Conservation (phyloP, 805 yeast genomes). For the Yarrowia keelungensis region DNA sequence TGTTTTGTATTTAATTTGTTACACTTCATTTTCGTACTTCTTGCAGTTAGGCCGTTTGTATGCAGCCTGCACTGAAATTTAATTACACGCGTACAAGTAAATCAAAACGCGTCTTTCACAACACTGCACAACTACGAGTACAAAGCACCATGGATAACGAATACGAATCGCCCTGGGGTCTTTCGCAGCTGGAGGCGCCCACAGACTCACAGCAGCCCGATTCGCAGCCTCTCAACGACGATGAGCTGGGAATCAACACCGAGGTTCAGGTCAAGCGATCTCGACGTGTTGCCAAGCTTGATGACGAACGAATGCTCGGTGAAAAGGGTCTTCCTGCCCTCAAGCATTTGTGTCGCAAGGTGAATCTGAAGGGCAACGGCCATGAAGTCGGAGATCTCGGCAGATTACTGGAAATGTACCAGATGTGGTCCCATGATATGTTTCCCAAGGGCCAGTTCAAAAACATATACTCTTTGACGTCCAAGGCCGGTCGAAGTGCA, state of each 20-base stretch:
- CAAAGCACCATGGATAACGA: conserved; percentile 20
- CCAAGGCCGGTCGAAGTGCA: conserved; percentile 44
- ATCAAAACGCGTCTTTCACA: conserved; percentile 16
- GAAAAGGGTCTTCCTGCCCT: conserved; percentile 57
- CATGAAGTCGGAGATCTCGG: conserved; percentile 60
- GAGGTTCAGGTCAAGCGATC: conserved; percentile 48
- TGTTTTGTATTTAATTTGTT: no score
- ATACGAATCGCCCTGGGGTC: conserved; percentile 28
- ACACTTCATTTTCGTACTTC: no score
- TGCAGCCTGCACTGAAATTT: neutral
- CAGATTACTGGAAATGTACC: conserved; percentile 62
- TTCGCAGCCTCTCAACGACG: conserved; percentile 21
- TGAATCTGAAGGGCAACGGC: conserved; percentile 52
- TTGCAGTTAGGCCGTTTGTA: no score
- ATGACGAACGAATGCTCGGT: conserved; percentile 59
- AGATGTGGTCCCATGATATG: conserved; percentile 75
- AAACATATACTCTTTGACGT: conserved; percentile 67
- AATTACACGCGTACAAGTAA: neutral
- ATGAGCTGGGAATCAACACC: conserved; percentile 38
- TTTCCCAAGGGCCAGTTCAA: conserved; percentile 81
- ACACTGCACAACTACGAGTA: neutral
- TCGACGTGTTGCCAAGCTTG: conserved; percentile 56
- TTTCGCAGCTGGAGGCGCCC: neutral
- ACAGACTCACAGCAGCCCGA: neutral
- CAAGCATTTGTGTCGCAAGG: conserved; percentile 55